A percentile compares a stretch with the other conserved stretches of the same genome.
Conservation (phyloP, 768 basidiomycete genomes). For the Pleurotus tuoliensis region DNA sequence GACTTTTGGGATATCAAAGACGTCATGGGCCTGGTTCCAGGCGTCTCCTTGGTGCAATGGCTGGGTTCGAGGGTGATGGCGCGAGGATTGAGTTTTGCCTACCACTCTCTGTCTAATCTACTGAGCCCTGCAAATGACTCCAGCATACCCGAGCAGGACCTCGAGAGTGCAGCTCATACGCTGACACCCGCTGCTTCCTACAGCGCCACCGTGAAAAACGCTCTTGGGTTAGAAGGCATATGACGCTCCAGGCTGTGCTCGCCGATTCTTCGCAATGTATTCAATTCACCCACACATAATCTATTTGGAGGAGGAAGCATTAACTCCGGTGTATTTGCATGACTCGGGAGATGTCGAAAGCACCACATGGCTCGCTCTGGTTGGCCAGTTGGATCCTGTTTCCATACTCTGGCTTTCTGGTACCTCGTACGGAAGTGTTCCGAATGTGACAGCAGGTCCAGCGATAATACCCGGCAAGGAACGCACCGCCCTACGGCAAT, state of each 20-base stretch:
- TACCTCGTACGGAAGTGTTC: slow-evolving; percentile 5
- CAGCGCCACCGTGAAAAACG: slow-evolving; percentile 15
- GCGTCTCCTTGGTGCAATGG: slow-evolving; percentile 66
- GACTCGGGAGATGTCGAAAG: neutral
- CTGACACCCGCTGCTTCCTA: slow-evolving; percentile 14
- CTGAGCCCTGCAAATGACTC: neutral
- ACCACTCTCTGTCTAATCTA: slow-evolving; percentile 19
- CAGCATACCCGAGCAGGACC: slow-evolving; percentile 16
- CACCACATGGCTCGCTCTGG: slow-evolving; percentile 1
- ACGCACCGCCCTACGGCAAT: neutral
- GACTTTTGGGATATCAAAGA: slow-evolving; percentile 83
- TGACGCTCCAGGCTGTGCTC: slow-evolving; percentile 3
- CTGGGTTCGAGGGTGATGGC: slow-evolving; percentile 60
- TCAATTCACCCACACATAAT: neutral
- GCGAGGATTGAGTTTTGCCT: slow-evolving; percentile 45
- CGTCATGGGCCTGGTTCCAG: slow-evolving; percentile 68
- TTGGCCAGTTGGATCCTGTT: neutral
- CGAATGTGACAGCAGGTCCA: neutral
- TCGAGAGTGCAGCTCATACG: slow-evolving; percentile 3
- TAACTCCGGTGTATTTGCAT: slow-evolving; percentile 4
- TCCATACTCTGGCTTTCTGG: neutral
- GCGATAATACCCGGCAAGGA: neutral
- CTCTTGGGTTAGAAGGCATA: slow-evolving; percentile 18
- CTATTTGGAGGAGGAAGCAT: neutral
- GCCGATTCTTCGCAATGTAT: neutral